Evolutionary conservation across 306 rosid genomes (phyloP).

Genomic region (Herpetospermum pedunculosum): DNA sequence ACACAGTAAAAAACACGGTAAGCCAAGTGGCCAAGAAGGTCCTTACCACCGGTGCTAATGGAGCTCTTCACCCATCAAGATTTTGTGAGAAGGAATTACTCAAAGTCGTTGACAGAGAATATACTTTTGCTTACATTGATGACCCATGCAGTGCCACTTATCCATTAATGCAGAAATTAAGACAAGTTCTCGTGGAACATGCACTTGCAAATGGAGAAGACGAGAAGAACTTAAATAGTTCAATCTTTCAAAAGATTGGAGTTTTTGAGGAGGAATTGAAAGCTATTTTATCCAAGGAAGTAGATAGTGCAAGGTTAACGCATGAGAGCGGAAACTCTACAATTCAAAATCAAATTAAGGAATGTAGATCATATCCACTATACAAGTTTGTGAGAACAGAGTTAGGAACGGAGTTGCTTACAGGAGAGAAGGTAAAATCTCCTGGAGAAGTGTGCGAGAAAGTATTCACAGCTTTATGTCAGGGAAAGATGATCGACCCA

Average conservation of each 20-base stretch:
- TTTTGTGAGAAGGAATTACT: constrained; percentile 75
- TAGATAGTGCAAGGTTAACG: not conserved
- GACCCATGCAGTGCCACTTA: not conserved
- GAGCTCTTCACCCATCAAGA: constrained; percentile 75
- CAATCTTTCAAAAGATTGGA: constrained; percentile 48
- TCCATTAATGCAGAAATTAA: constrained; percentile 26
- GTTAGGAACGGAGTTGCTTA: not conserved
- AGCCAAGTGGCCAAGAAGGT: constrained; percentile 39
- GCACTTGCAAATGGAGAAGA: constrained; percentile 44
- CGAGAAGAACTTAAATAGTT: constrained; percentile 52
- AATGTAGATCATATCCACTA: not conserved
- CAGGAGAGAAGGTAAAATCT: not conserved
- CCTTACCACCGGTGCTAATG: constrained; percentile 51
- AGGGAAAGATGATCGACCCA: not conserved
- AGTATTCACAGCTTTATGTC: not conserved
- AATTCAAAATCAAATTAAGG: not conserved
- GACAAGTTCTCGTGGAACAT: constrained; percentile 65
- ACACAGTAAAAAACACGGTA: not conserved
- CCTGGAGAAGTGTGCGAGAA: not conserved
- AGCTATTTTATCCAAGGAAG: not conserved
- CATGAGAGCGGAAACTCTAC: not conserved
- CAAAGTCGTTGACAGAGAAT: constrained; percentile 31
- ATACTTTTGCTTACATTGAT: not conserved
- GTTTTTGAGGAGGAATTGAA: not conserved
- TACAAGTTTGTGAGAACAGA: constrained; percentile 45